Percentiles rank a stretch among this genome's conserved stretches.
Conservation (phyloP, 2,329 filamentous ascomycete genomes). For the Paecilomyces sp. region DNA sequence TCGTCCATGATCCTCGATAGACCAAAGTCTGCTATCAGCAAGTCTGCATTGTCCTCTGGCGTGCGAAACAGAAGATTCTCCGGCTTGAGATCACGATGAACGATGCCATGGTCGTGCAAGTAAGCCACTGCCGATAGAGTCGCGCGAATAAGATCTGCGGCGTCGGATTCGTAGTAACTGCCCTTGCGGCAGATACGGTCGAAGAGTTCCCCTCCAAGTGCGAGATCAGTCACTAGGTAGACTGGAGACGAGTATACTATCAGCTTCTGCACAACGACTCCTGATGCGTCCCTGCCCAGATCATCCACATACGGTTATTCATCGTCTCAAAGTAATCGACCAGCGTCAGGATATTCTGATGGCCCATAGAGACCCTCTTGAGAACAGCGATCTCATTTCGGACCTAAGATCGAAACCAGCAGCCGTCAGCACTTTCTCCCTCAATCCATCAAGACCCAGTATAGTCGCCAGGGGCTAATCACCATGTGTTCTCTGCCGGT, state of each 20-base stretch:
- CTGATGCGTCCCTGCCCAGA: not conserved
- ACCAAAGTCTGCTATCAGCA: conserved; percentile 95
- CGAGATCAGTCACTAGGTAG: conserved; percentile 94
- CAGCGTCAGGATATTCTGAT: conserved; percentile 94
- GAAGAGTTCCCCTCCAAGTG: conserved; percentile 92
- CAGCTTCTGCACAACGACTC: conserved; percentile 5
- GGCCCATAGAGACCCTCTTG: conserved; percentile 97
- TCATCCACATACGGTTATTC: conserved; percentile 67
- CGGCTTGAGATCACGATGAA: conserved; percentile 94
- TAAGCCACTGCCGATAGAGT: conserved; percentile 97
- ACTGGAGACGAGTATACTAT: conserved; percentile 40
- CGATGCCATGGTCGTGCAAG: conserved; percentile 96
- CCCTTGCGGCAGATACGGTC: conserved; percentile 98
- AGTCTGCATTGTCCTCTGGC: conserved; percentile 93
- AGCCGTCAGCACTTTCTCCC: conserved; percentile 4
- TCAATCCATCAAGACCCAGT: not conserved
- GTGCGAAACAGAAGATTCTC: conserved; percentile 96
- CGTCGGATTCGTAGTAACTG: conserved; percentile 96
- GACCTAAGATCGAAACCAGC: conserved; percentile 49
- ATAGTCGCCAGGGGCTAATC: conserved; percentile 16
- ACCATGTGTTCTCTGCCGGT: conserved; percentile 98
- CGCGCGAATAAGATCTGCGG: conserved; percentile 87
- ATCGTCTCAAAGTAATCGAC: conserved; percentile 99
- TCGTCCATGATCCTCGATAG: conserved; percentile 97
- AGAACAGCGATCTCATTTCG: conserved; percentile 97